A percentile compares a stretch with the other conserved stretches of the same genome.
Conservation (phyloP, 148 eudicot species). For the Linanthus parryae region DNA sequence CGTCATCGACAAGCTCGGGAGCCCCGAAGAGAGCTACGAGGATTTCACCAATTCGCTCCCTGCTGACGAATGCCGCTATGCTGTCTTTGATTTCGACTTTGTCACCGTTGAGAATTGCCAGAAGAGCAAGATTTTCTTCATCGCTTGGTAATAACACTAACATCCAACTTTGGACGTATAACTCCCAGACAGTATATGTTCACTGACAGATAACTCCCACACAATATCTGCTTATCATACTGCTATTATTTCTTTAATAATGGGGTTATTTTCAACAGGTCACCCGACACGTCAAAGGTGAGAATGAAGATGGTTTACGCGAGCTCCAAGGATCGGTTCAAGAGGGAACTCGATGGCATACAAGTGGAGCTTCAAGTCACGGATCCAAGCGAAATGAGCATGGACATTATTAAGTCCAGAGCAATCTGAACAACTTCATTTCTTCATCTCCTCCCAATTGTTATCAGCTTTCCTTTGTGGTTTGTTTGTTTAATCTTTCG, state of each 20-base stretch:
- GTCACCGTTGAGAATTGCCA: conserved; percentile 33
- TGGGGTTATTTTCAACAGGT: conserved; percentile 23
- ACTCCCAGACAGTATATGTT: too few species aligned
- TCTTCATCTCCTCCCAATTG: background rate
- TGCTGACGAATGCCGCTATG: conserved; percentile 37
- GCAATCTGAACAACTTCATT: conserved; percentile 26
- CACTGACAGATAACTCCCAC: too few species aligned
- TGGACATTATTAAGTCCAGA: conserved; percentile 59
- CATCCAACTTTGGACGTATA: too few species aligned
- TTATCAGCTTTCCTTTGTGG: background rate
- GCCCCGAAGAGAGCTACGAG: conserved; percentile 33
- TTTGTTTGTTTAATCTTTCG: too few species aligned
- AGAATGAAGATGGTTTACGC: conserved; percentile 92
- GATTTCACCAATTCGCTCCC: conserved; percentile 35
- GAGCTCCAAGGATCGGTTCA: conserved; percentile 83
- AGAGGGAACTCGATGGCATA: conserved; percentile 80
- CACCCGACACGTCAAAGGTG: conserved; percentile 72
- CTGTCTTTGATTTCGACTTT: conserved; percentile 40
- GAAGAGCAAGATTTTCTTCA: conserved; percentile 45
- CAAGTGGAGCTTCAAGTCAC: conserved; percentile 79
- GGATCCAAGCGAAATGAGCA: conserved; percentile 81
- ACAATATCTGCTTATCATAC: too few species aligned
- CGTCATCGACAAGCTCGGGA: conserved; percentile 31
- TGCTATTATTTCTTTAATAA: too few species aligned
- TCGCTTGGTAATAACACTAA: conserved; percentile 33